Evolutionary conservation across 1,284 basidiomycete genomes (phyloP), one percentile per base, ranked within the genome.

Genomic region (Fistulina hepatica): DNA sequence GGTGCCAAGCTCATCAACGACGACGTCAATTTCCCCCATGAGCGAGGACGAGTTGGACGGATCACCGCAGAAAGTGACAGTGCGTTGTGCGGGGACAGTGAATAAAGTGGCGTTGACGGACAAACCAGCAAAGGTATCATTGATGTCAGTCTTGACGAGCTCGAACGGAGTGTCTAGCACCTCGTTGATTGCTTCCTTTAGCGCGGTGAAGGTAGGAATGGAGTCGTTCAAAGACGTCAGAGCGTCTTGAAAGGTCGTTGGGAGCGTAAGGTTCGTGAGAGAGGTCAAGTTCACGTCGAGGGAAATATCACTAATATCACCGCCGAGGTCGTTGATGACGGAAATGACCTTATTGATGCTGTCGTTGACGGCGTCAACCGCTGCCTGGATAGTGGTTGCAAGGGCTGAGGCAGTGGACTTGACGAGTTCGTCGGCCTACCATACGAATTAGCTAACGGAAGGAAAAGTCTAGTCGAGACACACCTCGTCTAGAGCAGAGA

Each of bases 121-220:
- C 23, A 86, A 65, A 11, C 70, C 69, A n/a, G 68, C 53, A 46
- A 93, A 82, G 0, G 89, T 92, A 38, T 77, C 68, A 53, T 93
- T 93, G 57, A 97, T 90, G 39, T 92, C 84, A 44, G 72, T 64
- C 57, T 89, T 92, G 36, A 95, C 59, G 3, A 74, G 63, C 50
- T 93, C 82, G 52, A 97, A 93, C 0, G 92, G 92, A 0, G 70
- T 76, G 48, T 86, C 79, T 49, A 94, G 88, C 84, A 94, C 57
- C 24, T 64, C 58, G 45, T 89, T 70, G 33, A 97, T 64, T 35
- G 70, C 69, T 36, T 79, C 59, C 57, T 84, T 82, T 24, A 97
- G 59, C 15, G 88, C 76, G 15, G 73, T 65, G 13, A 94, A 65
- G 1, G 80, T 82, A 0, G 94, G 94, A 10, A 98, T 58, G 1